Conservation (phyloP, 2,329 filamentous ascomycete genomes). For the Epichloe sp. region DNA sequence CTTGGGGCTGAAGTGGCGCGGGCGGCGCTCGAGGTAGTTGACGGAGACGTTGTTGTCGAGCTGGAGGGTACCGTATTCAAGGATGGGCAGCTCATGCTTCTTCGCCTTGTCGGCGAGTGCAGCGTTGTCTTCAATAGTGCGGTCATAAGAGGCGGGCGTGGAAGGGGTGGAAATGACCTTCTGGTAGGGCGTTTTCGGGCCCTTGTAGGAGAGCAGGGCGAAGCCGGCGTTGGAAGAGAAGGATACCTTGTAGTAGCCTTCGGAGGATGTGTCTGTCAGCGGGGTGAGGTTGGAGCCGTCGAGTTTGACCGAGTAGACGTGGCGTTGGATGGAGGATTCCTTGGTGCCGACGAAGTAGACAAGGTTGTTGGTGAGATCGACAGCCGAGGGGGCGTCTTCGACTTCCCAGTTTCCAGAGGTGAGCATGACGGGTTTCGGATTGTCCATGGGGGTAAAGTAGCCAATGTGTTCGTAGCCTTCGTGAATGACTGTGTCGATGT, state of each 20-base stretch:
- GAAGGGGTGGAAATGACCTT: constrained; percentile 76
- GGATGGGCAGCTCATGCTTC: constrained; percentile 67
- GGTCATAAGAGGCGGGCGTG: constrained; percentile 49
- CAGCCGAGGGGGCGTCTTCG: constrained; percentile 65
- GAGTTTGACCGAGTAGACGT: constrained; percentile 80
- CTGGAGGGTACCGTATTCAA: constrained; percentile 74
- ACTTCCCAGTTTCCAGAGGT: constrained; percentile 92
- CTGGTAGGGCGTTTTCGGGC: constrained; percentile 81
- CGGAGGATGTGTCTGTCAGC: constrained; percentile 57
- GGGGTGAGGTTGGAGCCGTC: constrained; percentile 61
- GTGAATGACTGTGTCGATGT: constrained; percentile 81
- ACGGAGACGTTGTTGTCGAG: constrained; percentile 60
- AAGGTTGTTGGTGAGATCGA: constrained; percentile 73
- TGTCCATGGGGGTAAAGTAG: constrained; percentile 84
- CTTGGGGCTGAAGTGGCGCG: constrained; percentile 71
- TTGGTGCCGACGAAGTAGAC: constrained; percentile 88
- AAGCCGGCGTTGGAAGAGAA: constrained; percentile 78
- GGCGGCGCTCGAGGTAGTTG: constrained; percentile 70
- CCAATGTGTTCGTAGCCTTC: constrained; percentile 82
- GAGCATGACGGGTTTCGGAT: constrained; percentile 66
- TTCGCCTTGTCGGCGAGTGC: constrained; percentile 55
- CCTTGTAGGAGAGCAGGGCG: constrained; percentile 69
- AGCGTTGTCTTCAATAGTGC: constrained; percentile 67
- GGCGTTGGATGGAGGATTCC: constrained; percentile 76
- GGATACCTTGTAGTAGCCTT: constrained; percentile 69